A percentile compares a stretch with the other conserved stretches of the same genome.
These are phyloP conservation scores for Russula emetica DNA, from an alignment of 768 basidiomycete species.

Conservation along the genomic window DNA sequence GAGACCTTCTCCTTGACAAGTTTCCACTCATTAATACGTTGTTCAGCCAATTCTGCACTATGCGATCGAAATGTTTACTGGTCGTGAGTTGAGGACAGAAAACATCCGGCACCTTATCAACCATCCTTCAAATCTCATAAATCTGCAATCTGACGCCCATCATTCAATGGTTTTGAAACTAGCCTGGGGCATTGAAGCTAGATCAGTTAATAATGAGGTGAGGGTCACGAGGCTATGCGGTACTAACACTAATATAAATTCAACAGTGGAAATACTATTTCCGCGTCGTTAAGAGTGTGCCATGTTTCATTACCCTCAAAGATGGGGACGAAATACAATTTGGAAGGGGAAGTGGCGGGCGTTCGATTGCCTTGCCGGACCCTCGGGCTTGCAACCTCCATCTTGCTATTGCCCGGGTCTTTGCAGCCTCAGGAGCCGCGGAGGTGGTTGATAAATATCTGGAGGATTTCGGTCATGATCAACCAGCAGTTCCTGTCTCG, in stretches of 20 bases:
- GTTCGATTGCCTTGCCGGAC: not conserved
- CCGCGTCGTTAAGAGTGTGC: not conserved
- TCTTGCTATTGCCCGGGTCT: not conserved
- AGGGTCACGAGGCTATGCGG: not conserved
- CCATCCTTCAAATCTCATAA: not conserved
- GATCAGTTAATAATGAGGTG: not conserved
- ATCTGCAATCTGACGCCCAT: not conserved
- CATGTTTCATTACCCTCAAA: not conserved
- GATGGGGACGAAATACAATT: not conserved
- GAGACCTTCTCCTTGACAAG: too few relatives aligned
- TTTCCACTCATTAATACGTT: too few relatives aligned
- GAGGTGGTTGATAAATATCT: not conserved
- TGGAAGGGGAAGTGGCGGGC: not conserved
- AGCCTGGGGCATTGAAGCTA: constrained; percentile 1
- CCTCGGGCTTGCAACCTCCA: not conserved
- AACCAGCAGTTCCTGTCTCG: too few relatives aligned
- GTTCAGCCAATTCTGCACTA: too few relatives aligned
- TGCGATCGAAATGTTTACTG: too few relatives aligned
- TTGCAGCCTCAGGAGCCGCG: not conserved
- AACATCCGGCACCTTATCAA: too few relatives aligned
- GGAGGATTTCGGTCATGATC: not conserved
- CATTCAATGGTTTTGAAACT: not conserved
- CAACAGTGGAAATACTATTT: not conserved
- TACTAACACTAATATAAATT: not conserved
- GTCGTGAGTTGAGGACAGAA: too few relatives aligned